phyloP scores from a whole-genome alignment of 805 yeast genomes.

The Nakazawaea laoshanensis region DNA sequence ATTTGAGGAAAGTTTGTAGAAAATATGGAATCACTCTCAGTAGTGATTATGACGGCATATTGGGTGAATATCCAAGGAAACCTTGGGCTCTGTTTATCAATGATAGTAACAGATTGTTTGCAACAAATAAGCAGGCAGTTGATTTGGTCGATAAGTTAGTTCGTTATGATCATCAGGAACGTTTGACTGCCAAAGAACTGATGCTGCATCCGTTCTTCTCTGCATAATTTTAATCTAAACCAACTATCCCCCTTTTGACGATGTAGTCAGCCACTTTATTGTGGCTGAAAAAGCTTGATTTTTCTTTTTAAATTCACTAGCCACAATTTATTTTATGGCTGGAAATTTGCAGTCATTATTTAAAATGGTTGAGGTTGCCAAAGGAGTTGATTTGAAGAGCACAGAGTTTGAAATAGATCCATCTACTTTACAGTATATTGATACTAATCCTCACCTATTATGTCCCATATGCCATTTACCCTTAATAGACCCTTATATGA shows the following conservation, averaged over 20 bases:
- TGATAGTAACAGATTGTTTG: slow-evolving; percentile 38
- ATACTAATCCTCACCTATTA: slow-evolving; percentile 21
- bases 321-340: too few relatives aligned
- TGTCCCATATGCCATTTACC: slow-evolving; percentile 69
- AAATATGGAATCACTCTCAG: slow-evolving; percentile 66
- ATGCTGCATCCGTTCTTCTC: slow-evolving; percentile 69
- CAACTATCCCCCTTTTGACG: too few relatives aligned
- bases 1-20: slow-evolving; percentile 52
- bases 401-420: too few relatives aligned
- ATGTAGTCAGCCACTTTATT: too few relatives aligned
- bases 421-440: slow-evolving; percentile 16
- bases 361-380: too few relatives aligned
- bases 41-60: slow-evolving; percentile 67
- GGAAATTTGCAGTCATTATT: too few relatives aligned
- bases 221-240: slow-evolving; percentile 47
- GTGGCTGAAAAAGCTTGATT: too few relatives aligned
- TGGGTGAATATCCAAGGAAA: slow-evolving; percentile 57
- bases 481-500: slow-evolving; percentile 50
- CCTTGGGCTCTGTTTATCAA: slow-evolving; percentile 61
- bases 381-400: too few relatives aligned
- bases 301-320: too few relatives aligned
- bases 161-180: slow-evolving; percentile 79
- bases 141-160: slow-evolving; percentile 69
- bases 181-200: slow-evolving; percentile 85
- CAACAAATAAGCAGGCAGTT: slow-evolving; percentile 46